phyloP scores from a whole-genome alignment of 257 asterid genomes.

The Solanum habrochaites region DNA sequence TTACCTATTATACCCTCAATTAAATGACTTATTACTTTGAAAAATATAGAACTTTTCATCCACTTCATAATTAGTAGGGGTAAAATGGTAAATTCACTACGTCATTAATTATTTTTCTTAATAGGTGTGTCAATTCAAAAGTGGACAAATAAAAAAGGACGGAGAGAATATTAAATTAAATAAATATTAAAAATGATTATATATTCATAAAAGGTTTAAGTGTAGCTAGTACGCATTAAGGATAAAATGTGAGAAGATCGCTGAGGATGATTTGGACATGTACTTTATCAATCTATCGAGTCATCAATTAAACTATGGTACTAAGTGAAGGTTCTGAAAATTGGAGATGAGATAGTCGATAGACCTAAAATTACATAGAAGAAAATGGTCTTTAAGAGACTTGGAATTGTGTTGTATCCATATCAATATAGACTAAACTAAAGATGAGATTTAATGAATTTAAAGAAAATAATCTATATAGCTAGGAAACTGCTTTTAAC shows the following conservation, averaged over 20 bases:
- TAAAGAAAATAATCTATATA: not conserved
- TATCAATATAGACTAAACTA: not conserved
- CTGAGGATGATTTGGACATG: not conserved
- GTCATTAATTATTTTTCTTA: no score
- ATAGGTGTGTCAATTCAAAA: no score
- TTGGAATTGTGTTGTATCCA: not conserved
- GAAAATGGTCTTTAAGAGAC: not conserved
- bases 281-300: not conserved
- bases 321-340: not conserved
- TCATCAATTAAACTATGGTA: not conserved
- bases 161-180: not conserved
- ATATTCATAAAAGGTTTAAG: not conserved
- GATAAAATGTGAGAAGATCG: not conserved
- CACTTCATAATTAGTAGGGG: no score
- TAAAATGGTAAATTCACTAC: no score
- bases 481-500: not conserved
- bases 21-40: no score
- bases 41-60: no score
- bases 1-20: no score
- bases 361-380: not conserved
- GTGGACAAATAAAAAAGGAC: no score
- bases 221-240: not conserved
- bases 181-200: not conserved
- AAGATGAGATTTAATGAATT: not conserved
- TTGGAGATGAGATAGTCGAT: not conserved